These are phyloP conservation scores for Podila verticillata DNA, from an alignment of 192 early-diverging fungal genomes.

Conservation along the genomic window DNA sequence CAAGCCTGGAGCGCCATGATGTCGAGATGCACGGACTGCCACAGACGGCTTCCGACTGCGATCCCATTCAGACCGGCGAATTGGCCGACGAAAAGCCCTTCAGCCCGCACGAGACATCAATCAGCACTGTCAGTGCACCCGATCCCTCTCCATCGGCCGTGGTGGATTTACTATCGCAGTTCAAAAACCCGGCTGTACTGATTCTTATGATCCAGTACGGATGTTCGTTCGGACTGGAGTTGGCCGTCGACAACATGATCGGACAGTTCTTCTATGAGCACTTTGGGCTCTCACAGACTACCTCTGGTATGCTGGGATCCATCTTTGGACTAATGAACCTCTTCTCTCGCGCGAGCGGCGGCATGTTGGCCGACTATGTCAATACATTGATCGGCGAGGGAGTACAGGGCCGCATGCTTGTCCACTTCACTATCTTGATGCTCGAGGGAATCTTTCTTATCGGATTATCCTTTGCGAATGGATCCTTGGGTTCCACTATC, in stretches of 20 bases:
- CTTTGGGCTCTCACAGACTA: slow-evolving; percentile 53
- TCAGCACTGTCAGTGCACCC: background rate
- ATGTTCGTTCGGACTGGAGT: slow-evolving; percentile 72
- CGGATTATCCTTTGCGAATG: slow-evolving; percentile 52
- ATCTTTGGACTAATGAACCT: slow-evolving; percentile 75
- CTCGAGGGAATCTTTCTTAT: slow-evolving; percentile 61
- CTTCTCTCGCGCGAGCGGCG: slow-evolving; percentile 70
- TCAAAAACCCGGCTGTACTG: slow-evolving; percentile 50
- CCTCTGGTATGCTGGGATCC: slow-evolving; percentile 59
- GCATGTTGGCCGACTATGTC: slow-evolving; percentile 63
- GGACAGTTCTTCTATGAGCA: slow-evolving; percentile 55
- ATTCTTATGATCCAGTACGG: slow-evolving; percentile 67
- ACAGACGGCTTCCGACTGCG: slow-evolving; percentile 9
- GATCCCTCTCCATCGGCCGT: background rate
- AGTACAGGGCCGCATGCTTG: slow-evolving; percentile 57
- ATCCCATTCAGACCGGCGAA: slow-evolving; percentile 6
- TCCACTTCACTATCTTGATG: slow-evolving; percentile 58
- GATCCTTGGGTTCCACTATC: slow-evolving; percentile 48
- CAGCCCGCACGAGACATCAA: background rate
- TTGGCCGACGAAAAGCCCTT: slow-evolving; percentile 3
- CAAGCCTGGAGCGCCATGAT: slow-evolving; percentile 2
- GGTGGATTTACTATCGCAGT: slow-evolving; percentile 20
- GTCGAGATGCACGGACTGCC: slow-evolving; percentile 30
- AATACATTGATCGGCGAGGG: slow-evolving; percentile 31
- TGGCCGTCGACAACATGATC: slow-evolving; percentile 67